phyloP scores from a whole-genome alignment of 495 filamentous ascomycete species.

The Penicillium verhagenii region DNA sequence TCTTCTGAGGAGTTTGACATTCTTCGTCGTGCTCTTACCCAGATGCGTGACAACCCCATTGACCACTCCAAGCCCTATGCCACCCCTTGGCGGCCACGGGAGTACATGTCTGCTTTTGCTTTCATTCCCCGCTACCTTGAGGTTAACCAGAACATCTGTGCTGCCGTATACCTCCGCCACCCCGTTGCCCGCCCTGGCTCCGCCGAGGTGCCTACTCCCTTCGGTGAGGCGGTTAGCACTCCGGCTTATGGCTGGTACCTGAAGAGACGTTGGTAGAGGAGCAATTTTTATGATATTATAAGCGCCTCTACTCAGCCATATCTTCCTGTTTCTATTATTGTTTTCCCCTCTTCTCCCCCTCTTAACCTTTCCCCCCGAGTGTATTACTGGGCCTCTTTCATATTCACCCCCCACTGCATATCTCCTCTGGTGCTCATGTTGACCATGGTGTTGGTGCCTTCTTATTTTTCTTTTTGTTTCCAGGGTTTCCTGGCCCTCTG shows the following conservation, averaged over 20 bases:
- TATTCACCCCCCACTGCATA: conserved; percentile 31
- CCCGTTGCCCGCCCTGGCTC: conserved; percentile 87
- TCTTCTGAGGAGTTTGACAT: conserved; percentile 40
- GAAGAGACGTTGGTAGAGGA: conserved; percentile 64
- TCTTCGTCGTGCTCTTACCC: conserved; percentile 48
- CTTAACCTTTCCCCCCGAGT: conserved; percentile 23
- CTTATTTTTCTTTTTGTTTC: conserved; percentile 21
- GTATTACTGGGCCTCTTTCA: conserved; percentile 43
- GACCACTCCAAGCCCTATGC: conserved; percentile 80
- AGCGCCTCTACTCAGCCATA: conserved; percentile 7
- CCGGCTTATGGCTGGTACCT: conserved; percentile 94
- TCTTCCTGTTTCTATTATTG: conserved; percentile 19
- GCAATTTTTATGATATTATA: not conserved
- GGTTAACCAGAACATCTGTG: conserved; percentile 94
- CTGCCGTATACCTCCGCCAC: conserved; percentile 92
- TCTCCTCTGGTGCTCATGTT: conserved; percentile 29
- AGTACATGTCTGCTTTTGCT: conserved; percentile 86
- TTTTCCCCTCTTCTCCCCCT: too few species aligned
- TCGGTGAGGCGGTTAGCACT: conserved; percentile 58
- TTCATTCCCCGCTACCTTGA: conserved; percentile 95
- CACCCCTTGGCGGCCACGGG: conserved; percentile 86
- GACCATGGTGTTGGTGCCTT: conserved; percentile 33
- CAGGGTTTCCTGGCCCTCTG: conserved; percentile 12
- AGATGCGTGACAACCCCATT: conserved; percentile 67
- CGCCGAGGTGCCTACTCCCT: conserved; percentile 89